Evolutionary conservation across 257 asterid genomes (phyloP), one percentile per base, ranked within the genome.

Genomic region (Avicennia marina): DNA sequence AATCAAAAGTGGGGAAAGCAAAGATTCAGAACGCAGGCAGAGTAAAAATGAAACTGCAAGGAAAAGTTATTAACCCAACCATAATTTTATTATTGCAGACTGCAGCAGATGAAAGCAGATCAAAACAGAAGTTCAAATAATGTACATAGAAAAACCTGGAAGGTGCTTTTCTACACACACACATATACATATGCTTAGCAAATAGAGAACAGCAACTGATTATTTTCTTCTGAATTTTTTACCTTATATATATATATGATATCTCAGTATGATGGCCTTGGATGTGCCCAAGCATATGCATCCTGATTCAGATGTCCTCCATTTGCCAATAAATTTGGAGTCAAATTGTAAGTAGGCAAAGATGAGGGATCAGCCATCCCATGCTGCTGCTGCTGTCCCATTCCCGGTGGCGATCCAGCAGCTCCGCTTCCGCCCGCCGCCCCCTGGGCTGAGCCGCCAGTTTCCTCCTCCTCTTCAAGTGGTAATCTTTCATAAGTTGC

Each of bases 401-500:
- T 38, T 13, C 56, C 70, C 0, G 78, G 73, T 3, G 72, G 75
- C 12, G 75, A 76, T 20, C 56, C 60, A 3, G 27, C 38, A 1
- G 43, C 49, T 13, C 63, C 67, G 4, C 61, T 73, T n/a, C 55
- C 63, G 0, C 26, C 62, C 0, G 48, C 44, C 3, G n/a, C 55
- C 8, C 62, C 63, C 27, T 56, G 71, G 19, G 66, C 56, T 15
- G 64, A 11, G 25, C 63, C 76, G 3, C 71, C 80, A 0, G 36
- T 74, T 27, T 62, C 80, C 45, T 58, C 72, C 7, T 74, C 80
- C 47, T 74, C 80, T 11, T 75, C 80, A 1, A 75, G 58, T 3
- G 80, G 80, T 71, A 75, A 53, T 38, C 76, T 70, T 31, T 75
- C 80, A 43, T 75, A 75, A 2, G 74, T 75, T 0, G 80, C 80